These are phyloP conservation scores for Teratosphaeria zuluensis DNA, from an alignment of 2,329 filamentous ascomycete species.

Conservation along the genomic window DNA sequence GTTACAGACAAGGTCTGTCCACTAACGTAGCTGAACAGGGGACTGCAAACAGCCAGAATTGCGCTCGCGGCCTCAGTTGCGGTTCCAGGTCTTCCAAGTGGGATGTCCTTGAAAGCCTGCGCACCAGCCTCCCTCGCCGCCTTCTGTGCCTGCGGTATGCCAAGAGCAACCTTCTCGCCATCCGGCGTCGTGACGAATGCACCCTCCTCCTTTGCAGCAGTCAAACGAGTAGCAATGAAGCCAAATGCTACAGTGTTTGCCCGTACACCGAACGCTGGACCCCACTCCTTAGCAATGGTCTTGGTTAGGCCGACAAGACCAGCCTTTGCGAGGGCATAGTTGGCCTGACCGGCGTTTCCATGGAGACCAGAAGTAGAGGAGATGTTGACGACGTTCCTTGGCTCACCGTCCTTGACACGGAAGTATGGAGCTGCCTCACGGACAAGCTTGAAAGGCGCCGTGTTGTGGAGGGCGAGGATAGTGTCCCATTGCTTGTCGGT, in stretches of 20 bases:
- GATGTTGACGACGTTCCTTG: constrained; percentile 74
- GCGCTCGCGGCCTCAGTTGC: constrained; percentile 71
- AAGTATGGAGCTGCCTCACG: constrained; percentile 77
- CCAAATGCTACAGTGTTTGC: constrained; percentile 81
- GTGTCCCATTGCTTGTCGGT: constrained; percentile 87
- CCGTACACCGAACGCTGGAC: constrained; percentile 69
- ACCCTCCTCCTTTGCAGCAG: constrained; percentile 74
- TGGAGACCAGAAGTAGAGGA: constrained; percentile 71
- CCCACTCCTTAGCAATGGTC: constrained; percentile 87
- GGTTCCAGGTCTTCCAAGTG: constrained; percentile 64
- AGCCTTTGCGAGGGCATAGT: constrained; percentile 79
- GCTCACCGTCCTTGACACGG: constrained; percentile 72
- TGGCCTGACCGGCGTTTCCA: constrained; percentile 84
- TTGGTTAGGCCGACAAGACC: constrained; percentile 76
- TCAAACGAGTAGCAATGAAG: constrained; percentile 68
- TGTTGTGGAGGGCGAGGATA: constrained; percentile 73
- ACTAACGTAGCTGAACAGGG: constrained; percentile 72
- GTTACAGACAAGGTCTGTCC: constrained; percentile 84
- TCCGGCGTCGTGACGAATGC: constrained; percentile 68
- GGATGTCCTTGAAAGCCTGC: constrained; percentile 53
- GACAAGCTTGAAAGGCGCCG: constrained; percentile 75
- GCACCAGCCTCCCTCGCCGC: constrained; percentile 32
- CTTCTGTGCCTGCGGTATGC: constrained; percentile 57
- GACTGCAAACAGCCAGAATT: constrained; percentile 70
- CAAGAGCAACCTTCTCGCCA: constrained; percentile 64